Evolutionary conservation across 768 basidiomycete species (phyloP), one percentile per base, ranked within the genome.

Genomic region (Amanita muscaria): DNA sequence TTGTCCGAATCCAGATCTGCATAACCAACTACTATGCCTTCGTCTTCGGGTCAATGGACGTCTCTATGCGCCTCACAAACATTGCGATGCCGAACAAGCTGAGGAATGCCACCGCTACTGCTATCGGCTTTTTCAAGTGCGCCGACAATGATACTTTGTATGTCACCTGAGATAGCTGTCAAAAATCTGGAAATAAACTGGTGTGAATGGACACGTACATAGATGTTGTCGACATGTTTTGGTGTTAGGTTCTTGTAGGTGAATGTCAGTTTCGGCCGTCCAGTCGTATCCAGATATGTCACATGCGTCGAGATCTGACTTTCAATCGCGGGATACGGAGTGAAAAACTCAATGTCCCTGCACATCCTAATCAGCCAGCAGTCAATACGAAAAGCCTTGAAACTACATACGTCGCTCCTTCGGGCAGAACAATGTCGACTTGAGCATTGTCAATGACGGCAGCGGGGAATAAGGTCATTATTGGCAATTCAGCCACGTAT

Each of bases 211-310:
- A 19, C 36, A 73, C 91, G 56, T 56, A 97, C 92, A 59, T 87
- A 87, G 55, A 99, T 83, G 49, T 73, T 68, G 47, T 80, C 80
- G 11, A 75, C 74, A 59, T 98, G 93, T 52, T 74, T 80, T 56
- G 86, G 76, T 0, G 89, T 91, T 49, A 90, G 67, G 46, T 83
- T 64, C 42, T 75, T 66, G 65, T 91, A 94, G 44, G 69, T 61
- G 52, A 98, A 70, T 4, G 75, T 77, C 47, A 97, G 64, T 5
- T 74, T 72, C 7, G 92, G 92, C 21, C 93, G 82, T 23, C 96
- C 96, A 32, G 70, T 73, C 29, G 92, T 89, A 61, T 99, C 96
- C 22, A 99, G 79, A 65, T 94, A 98, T 4, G 88, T 88, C 49
- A 73, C 75, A 53, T 90, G 85, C 14, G 70, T 85, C n/a, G 74